Evolutionary conservation across 2,329 filamentous ascomycete species (phyloP).

Genomic region (Sporothrix mexicana): DNA sequence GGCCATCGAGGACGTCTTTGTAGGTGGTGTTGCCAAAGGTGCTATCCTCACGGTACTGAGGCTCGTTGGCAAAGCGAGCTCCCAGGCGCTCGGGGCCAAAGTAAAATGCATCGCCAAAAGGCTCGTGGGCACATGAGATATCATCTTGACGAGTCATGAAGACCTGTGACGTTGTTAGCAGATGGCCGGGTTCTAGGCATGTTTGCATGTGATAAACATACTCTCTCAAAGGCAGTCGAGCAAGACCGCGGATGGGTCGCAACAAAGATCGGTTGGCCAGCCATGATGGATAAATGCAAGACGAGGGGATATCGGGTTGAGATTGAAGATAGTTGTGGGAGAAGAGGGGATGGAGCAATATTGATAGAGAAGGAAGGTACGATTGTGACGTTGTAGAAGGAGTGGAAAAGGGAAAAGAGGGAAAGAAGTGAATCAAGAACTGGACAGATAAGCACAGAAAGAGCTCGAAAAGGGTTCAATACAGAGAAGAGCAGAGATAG

Average conservation of each 20-base stretch:
- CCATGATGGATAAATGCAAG: conserved; percentile 56
- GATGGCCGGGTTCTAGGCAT: not conserved
- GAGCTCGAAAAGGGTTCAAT: not conserved
- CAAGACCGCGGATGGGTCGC: conserved; percentile 93
- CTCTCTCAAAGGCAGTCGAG: conserved; percentile 96
- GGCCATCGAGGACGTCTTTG: conserved; percentile 75
- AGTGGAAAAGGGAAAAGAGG: not conserved
- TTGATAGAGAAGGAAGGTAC: conserved; percentile 1
- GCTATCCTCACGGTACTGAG: conserved; percentile 59
- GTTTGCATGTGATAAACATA: conserved; percentile 47
- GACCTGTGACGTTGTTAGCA: conserved; percentile 60
- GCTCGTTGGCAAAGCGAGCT: conserved; percentile 75
- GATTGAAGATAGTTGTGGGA: not conserved
- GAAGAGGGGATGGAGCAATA: not conserved
- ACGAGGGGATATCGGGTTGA: not conserved
- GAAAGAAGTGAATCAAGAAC: not conserved
- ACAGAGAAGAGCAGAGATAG: not conserved
- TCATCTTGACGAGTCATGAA: conserved; percentile 92
- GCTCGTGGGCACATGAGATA: conserved; percentile 87
- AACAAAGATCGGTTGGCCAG: conserved; percentile 85
- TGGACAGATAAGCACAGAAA: not conserved
- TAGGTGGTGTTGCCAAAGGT: conserved; percentile 75
- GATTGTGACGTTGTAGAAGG: not conserved
- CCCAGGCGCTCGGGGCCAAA: conserved; percentile 89
- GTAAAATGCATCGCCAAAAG: conserved; percentile 96